A percentile compares a stretch with the other conserved stretches of the same genome.
phyloP scores from a whole-genome alignment of 345 rosid species.

The Linum usitatissimum region DNA sequence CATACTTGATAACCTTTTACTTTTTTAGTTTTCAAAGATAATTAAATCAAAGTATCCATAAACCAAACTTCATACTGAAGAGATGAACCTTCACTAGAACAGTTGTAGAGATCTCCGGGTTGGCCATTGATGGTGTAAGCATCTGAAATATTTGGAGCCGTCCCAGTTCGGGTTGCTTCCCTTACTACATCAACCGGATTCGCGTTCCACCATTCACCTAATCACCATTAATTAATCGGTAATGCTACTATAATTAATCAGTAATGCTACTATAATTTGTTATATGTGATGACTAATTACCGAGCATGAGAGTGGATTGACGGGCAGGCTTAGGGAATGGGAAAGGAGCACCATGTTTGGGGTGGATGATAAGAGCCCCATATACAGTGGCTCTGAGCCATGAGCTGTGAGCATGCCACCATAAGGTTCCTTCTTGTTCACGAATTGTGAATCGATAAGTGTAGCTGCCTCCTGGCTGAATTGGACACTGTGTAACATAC shows the following conservation, averaged over 20 bases:
- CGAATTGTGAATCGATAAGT: conserved; percentile 19
- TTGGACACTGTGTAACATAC: conserved; percentile 19
- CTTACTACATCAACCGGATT: neutral
- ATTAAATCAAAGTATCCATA: no score
- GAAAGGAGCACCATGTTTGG: conserved; percentile 1
- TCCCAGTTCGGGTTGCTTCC: conserved; percentile 12
- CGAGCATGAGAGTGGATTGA: conserved; percentile 8
- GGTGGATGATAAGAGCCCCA: conserved; percentile 27
- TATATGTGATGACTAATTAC: neutral
- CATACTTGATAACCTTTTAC: no score
- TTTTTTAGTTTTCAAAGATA: no score
- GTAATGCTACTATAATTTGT: no score
- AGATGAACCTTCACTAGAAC: conserved; percentile 17
- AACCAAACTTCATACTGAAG: no score
- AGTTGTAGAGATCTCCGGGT: conserved; percentile 24
- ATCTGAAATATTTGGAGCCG: conserved; percentile 19
- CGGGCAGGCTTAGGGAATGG: conserved; percentile 20
- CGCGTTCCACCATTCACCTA: conserved; percentile 11
- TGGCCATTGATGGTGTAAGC: conserved; percentile 25
- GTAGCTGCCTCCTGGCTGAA: conserved; percentile 10
- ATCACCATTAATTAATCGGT: neutral
- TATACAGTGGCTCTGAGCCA: conserved; percentile 32
- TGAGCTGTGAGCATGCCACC: conserved; percentile 39
- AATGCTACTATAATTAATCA: no score
- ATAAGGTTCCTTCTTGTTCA: conserved; percentile 24